phyloP scores from a whole-genome alignment of 257 asterid genomes.

The Hygrophila difformis region DNA sequence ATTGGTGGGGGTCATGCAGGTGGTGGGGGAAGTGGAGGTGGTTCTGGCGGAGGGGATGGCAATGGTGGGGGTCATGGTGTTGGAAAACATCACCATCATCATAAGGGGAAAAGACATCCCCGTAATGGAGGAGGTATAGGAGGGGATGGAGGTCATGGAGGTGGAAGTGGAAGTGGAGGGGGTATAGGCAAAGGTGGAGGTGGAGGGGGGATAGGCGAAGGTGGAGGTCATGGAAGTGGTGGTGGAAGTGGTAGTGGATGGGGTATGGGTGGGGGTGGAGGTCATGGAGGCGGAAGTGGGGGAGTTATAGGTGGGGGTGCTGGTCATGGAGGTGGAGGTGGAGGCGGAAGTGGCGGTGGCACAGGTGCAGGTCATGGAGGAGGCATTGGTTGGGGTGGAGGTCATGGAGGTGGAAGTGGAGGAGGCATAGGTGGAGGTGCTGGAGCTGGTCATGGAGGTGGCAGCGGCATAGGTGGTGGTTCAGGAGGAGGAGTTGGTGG shows the following conservation, averaged over 20 bases:
- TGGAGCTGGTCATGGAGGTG: neutral
- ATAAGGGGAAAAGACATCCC: too few relatives aligned
- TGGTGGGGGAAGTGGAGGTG: constrained; percentile 8
- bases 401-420: constrained; percentile 17
- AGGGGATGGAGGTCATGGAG: neutral
- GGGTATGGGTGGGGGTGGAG: constrained; percentile 5
- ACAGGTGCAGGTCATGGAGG: constrained; percentile 10
- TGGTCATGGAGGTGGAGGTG: neutral
- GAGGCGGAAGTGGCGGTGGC: neutral
- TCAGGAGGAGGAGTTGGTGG: constrained; percentile 20
- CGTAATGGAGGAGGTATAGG: too few relatives aligned
- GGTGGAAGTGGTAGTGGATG: constrained; percentile 21
- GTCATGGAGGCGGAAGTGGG: neutral
- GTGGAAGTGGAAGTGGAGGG: constrained; percentile 7
- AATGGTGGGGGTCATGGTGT: too few relatives aligned
- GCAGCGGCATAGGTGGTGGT: constrained; percentile 15
- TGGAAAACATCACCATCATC: neutral
- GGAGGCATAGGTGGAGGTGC: constrained; percentile 3
- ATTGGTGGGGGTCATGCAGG: constrained; percentile 12
- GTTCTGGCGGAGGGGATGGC: constrained; percentile 2
- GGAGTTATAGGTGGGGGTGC: constrained; percentile 12
- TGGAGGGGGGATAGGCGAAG: neutral
- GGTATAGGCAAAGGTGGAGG: neutral
- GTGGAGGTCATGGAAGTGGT: constrained; percentile 2
- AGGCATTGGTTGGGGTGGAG: neutral